phyloP scores from a whole-genome alignment of 768 basidiomycete species.

The Pisolithus tinctorius region DNA sequence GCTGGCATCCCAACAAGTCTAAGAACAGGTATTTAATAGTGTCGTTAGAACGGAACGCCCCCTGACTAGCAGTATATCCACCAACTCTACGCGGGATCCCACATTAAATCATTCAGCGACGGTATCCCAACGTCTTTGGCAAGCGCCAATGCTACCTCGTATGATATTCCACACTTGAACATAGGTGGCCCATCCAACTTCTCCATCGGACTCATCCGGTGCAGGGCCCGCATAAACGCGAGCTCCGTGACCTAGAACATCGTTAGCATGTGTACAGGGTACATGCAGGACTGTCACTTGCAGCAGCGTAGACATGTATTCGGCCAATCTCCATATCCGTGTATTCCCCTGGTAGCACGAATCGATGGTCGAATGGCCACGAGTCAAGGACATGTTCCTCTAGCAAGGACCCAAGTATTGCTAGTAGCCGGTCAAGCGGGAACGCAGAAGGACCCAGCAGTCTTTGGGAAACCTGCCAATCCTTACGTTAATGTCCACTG shows the following conservation, averaged over 20 bases:
- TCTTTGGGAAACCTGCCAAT: conserved; percentile 59
- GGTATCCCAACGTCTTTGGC: conserved; percentile 56
- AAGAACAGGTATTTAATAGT: too few species aligned
- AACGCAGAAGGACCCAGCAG: conserved; percentile 75
- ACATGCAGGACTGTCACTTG: conserved; percentile 29
- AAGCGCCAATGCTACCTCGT: conserved; percentile 46
- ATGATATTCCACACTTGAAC: conserved; percentile 69
- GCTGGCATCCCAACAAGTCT: too few species aligned
- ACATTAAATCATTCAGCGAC: conserved; percentile 54
- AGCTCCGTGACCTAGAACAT: conserved; percentile 56
- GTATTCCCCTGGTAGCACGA: conserved; percentile 57
- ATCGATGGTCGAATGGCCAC: conserved; percentile 39
- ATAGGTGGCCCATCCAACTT: conserved; percentile 62
- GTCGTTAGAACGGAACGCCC: too few species aligned
- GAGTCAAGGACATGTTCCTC: conserved; percentile 59
- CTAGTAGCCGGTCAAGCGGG: conserved; percentile 71
- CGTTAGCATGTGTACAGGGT: background rate
- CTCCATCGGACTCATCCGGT: conserved; percentile 54
- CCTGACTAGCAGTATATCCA: background rate
- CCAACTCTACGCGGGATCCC: conserved; percentile 40
- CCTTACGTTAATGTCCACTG: background rate
- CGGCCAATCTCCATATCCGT: conserved; percentile 69
- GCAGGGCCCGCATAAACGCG: conserved; percentile 55
- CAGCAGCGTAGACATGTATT: conserved; percentile 52
- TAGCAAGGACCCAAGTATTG: conserved; percentile 70